These are phyloP conservation scores for Xylaria venustula DNA, from an alignment of 495 filamentous ascomycete genomes.

Conservation along the genomic window DNA sequence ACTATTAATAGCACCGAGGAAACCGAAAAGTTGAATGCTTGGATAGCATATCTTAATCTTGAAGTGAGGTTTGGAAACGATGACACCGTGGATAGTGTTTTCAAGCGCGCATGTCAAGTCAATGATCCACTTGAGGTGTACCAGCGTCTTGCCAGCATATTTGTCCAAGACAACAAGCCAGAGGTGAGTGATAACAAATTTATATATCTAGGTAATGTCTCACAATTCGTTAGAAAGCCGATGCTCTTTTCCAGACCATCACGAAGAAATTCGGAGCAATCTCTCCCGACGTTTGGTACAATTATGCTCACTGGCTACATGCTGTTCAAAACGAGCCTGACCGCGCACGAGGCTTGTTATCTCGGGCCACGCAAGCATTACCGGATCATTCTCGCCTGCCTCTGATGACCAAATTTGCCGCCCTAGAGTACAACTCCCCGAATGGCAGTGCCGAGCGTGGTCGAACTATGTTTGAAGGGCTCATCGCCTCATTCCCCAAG, in stretches of 20 bases:
- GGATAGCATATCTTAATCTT: conserved; percentile 90
- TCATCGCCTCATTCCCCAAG: conserved; percentile 81
- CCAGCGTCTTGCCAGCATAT: conserved; percentile 86
- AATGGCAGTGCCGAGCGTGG: conserved; percentile 88
- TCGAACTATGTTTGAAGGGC: conserved; percentile 88
- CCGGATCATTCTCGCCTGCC: conserved; percentile 65
- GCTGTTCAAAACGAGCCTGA: conserved; percentile 63
- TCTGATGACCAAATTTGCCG: conserved; percentile 82
- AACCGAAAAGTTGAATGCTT: conserved; percentile 88
- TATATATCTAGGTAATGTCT: conserved; percentile 10
- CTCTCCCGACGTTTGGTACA: conserved; percentile 78
- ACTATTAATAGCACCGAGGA: conserved; percentile 87
- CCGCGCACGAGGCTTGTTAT: conserved; percentile 75
- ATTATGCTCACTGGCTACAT: conserved; percentile 92
- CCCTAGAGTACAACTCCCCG: conserved; percentile 81
- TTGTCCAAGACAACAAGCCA: conserved; percentile 84
- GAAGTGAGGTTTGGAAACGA: conserved; percentile 88
- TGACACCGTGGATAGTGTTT: conserved; percentile 80
- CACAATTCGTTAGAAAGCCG: conserved; percentile 67
- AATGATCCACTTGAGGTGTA: conserved; percentile 90
- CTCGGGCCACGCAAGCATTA: conserved; percentile 82
- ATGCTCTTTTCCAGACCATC: conserved; percentile 79
- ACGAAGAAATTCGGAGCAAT: conserved; percentile 83
- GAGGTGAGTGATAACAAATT: conserved; percentile 44
- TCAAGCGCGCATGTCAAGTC: conserved; percentile 90